Base-by-base conservation (phyloP, 768 basidiomycete genomes). In the Leccinum rimulosum region DNA sequence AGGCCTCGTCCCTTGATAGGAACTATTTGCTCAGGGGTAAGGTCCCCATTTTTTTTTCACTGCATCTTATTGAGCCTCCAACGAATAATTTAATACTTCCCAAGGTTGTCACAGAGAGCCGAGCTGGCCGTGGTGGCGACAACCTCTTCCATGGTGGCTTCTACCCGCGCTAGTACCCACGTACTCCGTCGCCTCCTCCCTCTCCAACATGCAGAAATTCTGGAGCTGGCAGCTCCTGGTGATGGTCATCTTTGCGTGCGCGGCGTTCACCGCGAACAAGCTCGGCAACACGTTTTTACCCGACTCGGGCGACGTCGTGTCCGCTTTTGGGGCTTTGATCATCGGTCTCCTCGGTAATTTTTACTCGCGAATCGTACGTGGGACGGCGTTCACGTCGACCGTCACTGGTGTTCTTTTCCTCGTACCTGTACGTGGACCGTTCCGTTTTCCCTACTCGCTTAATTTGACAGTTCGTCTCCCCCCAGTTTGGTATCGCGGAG, bases 341-440 rank as follows among this genome's bases (percentile, higher is more conserved):
- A 85, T 91, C 59, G 91, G 92, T 36, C 72, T 86, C n/a, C 79
- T 91, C 36, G 91, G 90, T 50, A 93, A 93, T 67, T 67, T 86
- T n/a, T 93, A 92, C 69, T 91, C 90, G 36, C 82, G 91, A 17
- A 72, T 88, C 17, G 77, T 86, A 58, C 79, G 85, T 30, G 91
- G 91, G 54, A 93, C 91, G 3, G 91, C 93, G 3, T 95, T 94
- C 71, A 92, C 91, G 0, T 85, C 88, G 11, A 95, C 93, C 89
- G 89, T 93, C n/a, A 89, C 92, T 3, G 89, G 90, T n/a, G 88
- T 95, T n/a, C 74, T 93, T 51, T 93, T 94, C 73, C 77, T 94
- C 22, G 92, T 95, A 11, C 92, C 93, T 50, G 93, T 93, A 70
- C 71, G 89, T 76, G 50, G 45, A 52, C 38, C 47, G 49, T 35